Conservation (phyloP, 2,329 filamentous ascomycete genomes). For the Ophiostoma triangulosporum region DNA sequence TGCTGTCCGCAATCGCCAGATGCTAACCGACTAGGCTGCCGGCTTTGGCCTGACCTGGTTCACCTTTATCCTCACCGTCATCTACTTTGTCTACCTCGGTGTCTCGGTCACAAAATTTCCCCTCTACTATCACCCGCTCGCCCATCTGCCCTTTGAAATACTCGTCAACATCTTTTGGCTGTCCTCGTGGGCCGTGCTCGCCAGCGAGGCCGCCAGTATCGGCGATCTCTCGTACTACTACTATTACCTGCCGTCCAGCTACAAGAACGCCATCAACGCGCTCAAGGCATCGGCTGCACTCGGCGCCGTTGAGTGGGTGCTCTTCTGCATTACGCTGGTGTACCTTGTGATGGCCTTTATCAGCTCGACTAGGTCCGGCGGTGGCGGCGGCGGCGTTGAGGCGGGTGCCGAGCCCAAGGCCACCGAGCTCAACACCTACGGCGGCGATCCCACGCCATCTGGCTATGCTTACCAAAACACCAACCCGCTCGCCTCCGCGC, state of each 20-base stretch:
- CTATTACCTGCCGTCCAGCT: background rate
- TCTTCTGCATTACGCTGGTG: slow-evolving; percentile 12
- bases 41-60: slow-evolving; percentile 13
- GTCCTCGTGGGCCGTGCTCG: slow-evolving; percentile 14
- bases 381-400: background rate
- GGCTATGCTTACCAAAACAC: background rate
- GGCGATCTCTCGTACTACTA: background rate
- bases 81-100: slow-evolving; percentile 14
- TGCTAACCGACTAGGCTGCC: slow-evolving; percentile 1
- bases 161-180: slow-evolving; percentile 15
- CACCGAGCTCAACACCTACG: slow-evolving; percentile 6
- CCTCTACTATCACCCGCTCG: slow-evolving; percentile 11
- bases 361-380: background rate
- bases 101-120: slow-evolving; percentile 8
- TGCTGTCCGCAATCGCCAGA: background rate
- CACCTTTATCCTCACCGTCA: slow-evolving; percentile 13
- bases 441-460: background rate
- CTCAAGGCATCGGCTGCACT: slow-evolving; percentile 15
- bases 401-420: slow-evolving; percentile 5
- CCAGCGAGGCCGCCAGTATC: slow-evolving; percentile 11
- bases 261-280: slow-evolving; percentile 9
- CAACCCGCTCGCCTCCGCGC: background rate
- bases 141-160: slow-evolving; percentile 13
- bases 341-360: slow-evolving; percentile 5
- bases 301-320: slow-evolving; percentile 14